These are phyloP conservation scores for Euptelea pleiosperma DNA, from an alignment of 164 flowering plant species.

Conservation along the genomic window DNA sequence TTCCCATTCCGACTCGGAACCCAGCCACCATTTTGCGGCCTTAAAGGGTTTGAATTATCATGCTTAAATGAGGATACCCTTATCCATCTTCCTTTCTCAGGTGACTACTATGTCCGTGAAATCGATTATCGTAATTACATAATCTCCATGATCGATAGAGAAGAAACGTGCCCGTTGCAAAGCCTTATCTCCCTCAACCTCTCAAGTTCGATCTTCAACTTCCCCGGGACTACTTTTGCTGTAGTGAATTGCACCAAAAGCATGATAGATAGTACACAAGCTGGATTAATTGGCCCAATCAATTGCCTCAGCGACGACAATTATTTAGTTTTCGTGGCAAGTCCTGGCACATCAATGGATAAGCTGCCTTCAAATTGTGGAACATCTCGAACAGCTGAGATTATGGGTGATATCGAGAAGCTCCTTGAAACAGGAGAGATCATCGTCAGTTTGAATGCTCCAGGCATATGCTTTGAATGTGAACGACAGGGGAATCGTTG, in stretches of 20 bases:
- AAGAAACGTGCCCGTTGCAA: not conserved
- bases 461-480: not conserved
- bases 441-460: not conserved
- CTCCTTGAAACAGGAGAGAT: not conserved
- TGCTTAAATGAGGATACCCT: not conserved
- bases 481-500: not conserved
- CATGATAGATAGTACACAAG: not conserved
- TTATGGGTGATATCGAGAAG: not conserved
- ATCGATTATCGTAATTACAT: not conserved
- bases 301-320: not conserved
- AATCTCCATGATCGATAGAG: too few species aligned
- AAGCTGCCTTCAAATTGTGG: not conserved
- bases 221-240: not conserved
- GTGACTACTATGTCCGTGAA: not conserved
- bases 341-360: not conserved
- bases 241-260: not conserved
- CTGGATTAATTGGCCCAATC: not conserved
- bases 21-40: not conserved
- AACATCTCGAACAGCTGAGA: not conserved
- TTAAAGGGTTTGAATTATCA: not conserved
- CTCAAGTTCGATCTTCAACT: not conserved
- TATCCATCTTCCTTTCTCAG: not conserved
- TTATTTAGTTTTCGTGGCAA: not conserved
- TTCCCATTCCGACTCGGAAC: not conserved
- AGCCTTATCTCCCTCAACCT: not conserved